Conservation (phyloP, 768 basidiomycete species). For the Boletus barrowsii region DNA sequence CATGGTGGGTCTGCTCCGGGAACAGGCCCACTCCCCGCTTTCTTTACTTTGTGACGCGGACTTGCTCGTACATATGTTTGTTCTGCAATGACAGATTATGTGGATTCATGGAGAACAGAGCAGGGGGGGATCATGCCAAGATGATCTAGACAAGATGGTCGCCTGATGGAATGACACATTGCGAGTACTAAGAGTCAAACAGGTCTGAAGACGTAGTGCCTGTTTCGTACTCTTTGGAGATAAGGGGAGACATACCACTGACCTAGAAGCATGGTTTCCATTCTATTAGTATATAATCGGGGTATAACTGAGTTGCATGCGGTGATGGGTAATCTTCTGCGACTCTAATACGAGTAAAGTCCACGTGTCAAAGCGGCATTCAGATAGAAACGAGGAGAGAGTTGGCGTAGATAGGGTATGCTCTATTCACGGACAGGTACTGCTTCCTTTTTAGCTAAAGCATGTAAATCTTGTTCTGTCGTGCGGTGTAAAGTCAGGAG, state of each 20-base stretch:
- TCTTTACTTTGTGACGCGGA: not conserved
- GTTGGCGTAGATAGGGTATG: constrained; percentile 11
- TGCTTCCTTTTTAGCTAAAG: constrained; percentile 64
- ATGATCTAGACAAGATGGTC: not conserved
- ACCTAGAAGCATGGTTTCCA: too few species aligned
- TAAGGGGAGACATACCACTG: too few species aligned
- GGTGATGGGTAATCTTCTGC: not conserved
- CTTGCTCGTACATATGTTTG: not conserved
- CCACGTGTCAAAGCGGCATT: too few species aligned
- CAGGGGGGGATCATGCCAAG: not conserved
- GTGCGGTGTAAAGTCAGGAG: not conserved
- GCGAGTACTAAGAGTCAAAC: too few species aligned
- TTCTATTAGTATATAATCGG: too few species aligned
- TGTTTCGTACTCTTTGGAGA: too few species aligned
- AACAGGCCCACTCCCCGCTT: not conserved
- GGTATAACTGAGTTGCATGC: too few species aligned
- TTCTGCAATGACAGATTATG: not conserved
- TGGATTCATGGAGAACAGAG: not conserved
- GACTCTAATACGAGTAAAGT: not conserved
- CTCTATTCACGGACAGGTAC: constrained; percentile 55
- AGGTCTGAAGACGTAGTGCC: too few species aligned
- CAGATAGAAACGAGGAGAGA: not conserved
- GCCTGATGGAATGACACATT: too few species aligned
- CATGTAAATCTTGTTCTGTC: constrained; percentile 78
- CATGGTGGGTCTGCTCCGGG: not conserved